Evolutionary conservation across 129 eudicot genomes (phyloP).

Genomic region (Smallanthus sonchifolius): DNA sequence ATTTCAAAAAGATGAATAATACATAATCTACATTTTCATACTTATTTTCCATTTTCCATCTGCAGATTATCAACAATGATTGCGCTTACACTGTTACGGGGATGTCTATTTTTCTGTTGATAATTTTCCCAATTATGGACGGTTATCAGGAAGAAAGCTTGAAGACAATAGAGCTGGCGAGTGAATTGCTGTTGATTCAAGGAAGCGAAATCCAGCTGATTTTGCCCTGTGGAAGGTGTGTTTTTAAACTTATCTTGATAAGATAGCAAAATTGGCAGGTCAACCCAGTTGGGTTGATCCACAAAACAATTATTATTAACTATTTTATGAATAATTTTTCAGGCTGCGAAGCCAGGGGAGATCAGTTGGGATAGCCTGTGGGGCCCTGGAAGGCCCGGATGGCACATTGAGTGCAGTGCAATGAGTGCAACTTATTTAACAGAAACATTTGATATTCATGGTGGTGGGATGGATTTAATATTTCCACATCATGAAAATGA

Average conservation of each 20-base stretch:
- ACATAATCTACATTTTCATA: neutral
- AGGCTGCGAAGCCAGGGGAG: constrained; percentile 93
- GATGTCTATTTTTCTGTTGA: constrained; percentile 88
- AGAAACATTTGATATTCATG: constrained; percentile 72
- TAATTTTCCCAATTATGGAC: constrained; percentile 59
- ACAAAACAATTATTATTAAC: neutral
- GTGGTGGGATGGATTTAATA: constrained; percentile 88
- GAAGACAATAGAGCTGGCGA: constrained; percentile 90
- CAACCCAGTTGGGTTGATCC: neutral
- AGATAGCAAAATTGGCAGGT: neutral
- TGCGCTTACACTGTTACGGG: constrained; percentile 64
- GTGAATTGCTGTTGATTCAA: constrained; percentile 75
- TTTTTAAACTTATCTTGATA: neutral
- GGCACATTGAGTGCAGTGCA: constrained; percentile 99
- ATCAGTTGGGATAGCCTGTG: constrained; percentile 94
- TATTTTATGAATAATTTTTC: neutral
- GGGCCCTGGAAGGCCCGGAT: constrained; percentile 98
- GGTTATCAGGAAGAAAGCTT: constrained; percentile 61
- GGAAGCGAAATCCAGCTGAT: constrained; percentile 77
- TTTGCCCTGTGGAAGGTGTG: constrained; percentile 89
- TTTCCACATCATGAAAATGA: constrained; percentile 97
- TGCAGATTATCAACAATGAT: constrained; percentile 62
- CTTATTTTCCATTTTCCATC: neutral
- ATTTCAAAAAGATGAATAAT: neutral
- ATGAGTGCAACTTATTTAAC: constrained; percentile 81